Base-by-base conservation (phyloP, 768 basidiomycete species). In the Suillus cothurnatus region DNA sequence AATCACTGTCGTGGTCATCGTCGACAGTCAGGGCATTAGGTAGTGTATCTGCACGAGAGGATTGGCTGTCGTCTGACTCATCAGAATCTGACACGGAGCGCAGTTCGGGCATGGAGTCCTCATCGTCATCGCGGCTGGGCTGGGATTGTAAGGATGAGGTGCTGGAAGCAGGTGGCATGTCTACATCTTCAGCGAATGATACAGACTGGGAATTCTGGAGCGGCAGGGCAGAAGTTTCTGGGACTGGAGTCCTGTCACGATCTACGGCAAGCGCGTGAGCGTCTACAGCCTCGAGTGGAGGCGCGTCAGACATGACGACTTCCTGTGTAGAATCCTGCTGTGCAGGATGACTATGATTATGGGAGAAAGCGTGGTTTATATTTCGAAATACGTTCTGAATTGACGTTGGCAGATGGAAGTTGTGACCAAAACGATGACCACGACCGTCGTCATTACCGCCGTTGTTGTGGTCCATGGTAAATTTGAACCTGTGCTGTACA, bases 41-140 rank as follows among this genome's bases (percentile, higher is more conserved):
- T 32, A 66, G 61, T 69, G 76, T 75, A 53, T 80, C 74, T 31
- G 76, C 70, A 63, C 76, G 72, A 53, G 74, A 61, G 49, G 71
- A 66, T 60, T 78, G 74, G 31, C 75, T 71, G 21, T 70, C 67
- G 3, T 75, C 74, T 21, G 79, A 78, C 32, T 73, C 76, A 31
- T 77, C 77, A 26, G 78, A 80, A 66, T 80, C 77, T 14, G 79
- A 75, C 6, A 81, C 70, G 6, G 79, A 74, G 61, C 77, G 77
- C 26, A 84, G 73, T 0, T 74, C 77, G 14, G 84, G 84, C 79
- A 84, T 79, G 15, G 76, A 78, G 61, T 77, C 78, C 34, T 78
- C 76, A 45, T 77, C 77, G 39, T 79, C 76, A 32, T 76, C 71
- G 14, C 2, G 69, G 7, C 4, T 64, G 57, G 32, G 62, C 41